phyloP scores from a whole-genome alignment of 78 protist species.

The Polysphondylium violaceum region DNA sequence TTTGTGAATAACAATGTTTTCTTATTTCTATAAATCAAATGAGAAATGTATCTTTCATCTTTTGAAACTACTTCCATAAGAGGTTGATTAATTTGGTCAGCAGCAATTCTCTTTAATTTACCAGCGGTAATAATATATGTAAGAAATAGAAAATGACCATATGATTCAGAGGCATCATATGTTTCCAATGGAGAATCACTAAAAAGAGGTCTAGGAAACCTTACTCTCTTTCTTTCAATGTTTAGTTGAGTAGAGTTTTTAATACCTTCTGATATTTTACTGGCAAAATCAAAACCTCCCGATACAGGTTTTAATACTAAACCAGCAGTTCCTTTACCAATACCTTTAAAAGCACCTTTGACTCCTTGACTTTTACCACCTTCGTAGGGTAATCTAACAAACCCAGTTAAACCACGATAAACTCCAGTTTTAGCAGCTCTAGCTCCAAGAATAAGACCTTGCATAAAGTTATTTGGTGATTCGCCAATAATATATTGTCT shows the following conservation, averaged over 20 bases:
- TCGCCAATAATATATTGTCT: slow-evolving; percentile 62
- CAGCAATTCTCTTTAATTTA: slow-evolving; percentile 5
- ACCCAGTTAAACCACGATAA: slow-evolving; percentile 84
- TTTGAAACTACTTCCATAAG: slow-evolving; percentile 51
- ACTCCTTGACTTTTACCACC: slow-evolving; percentile 85
- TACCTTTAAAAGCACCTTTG: slow-evolving; percentile 84
- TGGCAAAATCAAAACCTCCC: slow-evolving; percentile 77
- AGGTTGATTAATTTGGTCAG: slow-evolving; percentile 43
- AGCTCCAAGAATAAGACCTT: slow-evolving; percentile 76
- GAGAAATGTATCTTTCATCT: slow-evolving; percentile 51
- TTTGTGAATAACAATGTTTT: slow-evolving; percentile 50
- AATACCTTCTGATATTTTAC: slow-evolving; percentile 86
- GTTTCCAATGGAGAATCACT: slow-evolving; percentile 33
- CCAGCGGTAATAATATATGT: slow-evolving; percentile 59
- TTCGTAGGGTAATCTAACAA: slow-evolving; percentile 77
- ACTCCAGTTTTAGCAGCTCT: slow-evolving; percentile 26
- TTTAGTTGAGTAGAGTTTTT: slow-evolving; percentile 76
- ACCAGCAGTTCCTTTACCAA: slow-evolving; percentile 92
- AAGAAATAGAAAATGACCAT: slow-evolving; percentile 66
- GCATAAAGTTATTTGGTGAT: slow-evolving; percentile 45
- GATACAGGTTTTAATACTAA: slow-evolving; percentile 86
- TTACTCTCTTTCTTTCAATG: slow-evolving; percentile 37
- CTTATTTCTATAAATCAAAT: slow-evolving; percentile 56
- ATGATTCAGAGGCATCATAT: slow-evolving; percentile 36
- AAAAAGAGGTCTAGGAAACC: slow-evolving; percentile 65